phyloP scores from a whole-genome alignment of 139 green algal genomes.

The Desmodesmus armatus region DNA sequence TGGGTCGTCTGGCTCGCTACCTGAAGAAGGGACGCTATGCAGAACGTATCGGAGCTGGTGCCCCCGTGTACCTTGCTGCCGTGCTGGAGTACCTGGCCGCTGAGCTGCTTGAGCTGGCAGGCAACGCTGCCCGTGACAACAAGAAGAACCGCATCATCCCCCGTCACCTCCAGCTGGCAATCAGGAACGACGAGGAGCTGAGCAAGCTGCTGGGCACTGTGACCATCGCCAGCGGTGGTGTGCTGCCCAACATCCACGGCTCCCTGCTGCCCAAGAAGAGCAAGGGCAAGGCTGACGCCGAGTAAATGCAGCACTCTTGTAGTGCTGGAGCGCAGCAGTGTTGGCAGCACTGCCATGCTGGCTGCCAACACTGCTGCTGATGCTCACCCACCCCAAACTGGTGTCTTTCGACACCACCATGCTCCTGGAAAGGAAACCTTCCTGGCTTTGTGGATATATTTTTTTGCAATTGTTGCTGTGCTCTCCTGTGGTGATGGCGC shows the following conservation, averaged over 20 bases:
- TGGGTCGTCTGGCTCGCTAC: slow-evolving; percentile 86
- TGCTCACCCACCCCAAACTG: too few relatives aligned
- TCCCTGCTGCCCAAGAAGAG: slow-evolving; percentile 18
- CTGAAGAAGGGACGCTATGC: slow-evolving; percentile 81
- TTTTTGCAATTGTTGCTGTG: too few relatives aligned
- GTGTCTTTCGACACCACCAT: too few relatives aligned
- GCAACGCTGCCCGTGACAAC: slow-evolving; percentile 91
- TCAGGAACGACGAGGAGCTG: slow-evolving; percentile 92
- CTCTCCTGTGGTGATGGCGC: too few relatives aligned
- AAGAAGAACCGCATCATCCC: slow-evolving; percentile 93
- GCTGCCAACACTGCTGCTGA: too few relatives aligned
- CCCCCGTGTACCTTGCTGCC: slow-evolving; percentile 73
- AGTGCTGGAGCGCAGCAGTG: too few relatives aligned
- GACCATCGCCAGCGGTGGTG: slow-evolving; percentile 24
- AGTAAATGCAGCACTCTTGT: too few relatives aligned
- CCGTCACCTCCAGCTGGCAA: slow-evolving; percentile 91
- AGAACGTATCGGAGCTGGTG: slow-evolving; percentile 51
- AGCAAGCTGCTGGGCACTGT: slow-evolving; percentile 28
- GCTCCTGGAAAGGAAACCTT: too few relatives aligned
- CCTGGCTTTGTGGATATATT: too few relatives aligned
- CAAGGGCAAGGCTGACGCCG: not conserved
- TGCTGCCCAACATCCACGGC: slow-evolving; percentile 32
- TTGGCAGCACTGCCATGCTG: too few relatives aligned
- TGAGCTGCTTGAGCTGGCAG: too few relatives aligned
- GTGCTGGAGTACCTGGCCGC: too few relatives aligned